These are phyloP conservation scores for Skeletonema grethae DNA, from an alignment of 108 stramenopile genomes.

Conservation along the genomic window DNA sequence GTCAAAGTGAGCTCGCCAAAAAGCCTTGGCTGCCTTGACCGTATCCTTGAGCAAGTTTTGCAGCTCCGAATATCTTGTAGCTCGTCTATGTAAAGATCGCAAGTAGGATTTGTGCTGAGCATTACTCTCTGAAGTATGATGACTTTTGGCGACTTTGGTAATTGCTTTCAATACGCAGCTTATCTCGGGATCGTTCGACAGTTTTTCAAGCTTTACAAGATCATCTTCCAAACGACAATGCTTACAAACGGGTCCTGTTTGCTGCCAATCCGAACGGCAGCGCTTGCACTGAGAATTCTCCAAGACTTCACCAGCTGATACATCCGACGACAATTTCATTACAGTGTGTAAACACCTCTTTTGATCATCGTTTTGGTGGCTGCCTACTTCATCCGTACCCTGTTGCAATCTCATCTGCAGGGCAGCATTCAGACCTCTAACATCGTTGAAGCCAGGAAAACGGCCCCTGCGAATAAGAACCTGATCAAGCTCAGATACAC, in stretches of 20 bases:
- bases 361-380: conserved; percentile 11
- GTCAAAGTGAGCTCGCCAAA: conserved; percentile 71
- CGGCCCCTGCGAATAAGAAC: conserved; percentile 22
- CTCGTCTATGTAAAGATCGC: conserved; percentile 19
- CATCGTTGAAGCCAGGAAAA: conserved; percentile 50
- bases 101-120: conserved; percentile 1
- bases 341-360: conserved; percentile 31
- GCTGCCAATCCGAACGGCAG: conserved; percentile 59
- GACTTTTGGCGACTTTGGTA: conserved; percentile 16
- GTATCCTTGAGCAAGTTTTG: conserved; percentile 45
- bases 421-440: conserved; percentile 48
- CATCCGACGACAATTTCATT: conserved; percentile 20
- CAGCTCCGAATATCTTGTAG: conserved; percentile 47
- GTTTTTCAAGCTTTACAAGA: conserved; percentile 17
- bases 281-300: conserved; percentile 60
- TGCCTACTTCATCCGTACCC: conserved; percentile 32
- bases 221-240: conserved; percentile 47
- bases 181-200: conserved; percentile 40
- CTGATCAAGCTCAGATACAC: conserved; percentile 2
- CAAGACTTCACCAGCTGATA: conserved; percentile 33
- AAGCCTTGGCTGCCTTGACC: conserved; percentile 43
- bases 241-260: conserved; percentile 53
- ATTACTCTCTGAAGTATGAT: background rate
- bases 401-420: conserved; percentile 35
- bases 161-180: conserved; percentile 25